Conservation (phyloP, 129 eudicot genomes). For the Lactuca saligna region DNA sequence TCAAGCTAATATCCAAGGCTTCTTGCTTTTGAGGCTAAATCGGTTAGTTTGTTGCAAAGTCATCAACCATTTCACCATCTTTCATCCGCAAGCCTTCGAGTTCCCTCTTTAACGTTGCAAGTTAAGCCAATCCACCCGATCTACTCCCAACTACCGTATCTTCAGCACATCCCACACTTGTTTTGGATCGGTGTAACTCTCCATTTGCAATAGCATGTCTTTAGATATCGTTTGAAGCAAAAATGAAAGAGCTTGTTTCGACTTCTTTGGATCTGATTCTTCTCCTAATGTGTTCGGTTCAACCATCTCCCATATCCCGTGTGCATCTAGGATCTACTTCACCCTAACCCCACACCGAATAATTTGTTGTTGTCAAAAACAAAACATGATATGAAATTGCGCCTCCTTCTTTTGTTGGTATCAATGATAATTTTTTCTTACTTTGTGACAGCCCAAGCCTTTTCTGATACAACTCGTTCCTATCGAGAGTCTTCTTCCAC, state of each 20-base stretch:
- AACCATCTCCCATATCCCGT: neutral
- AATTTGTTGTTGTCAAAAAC: no score
- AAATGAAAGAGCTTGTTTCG: neutral
- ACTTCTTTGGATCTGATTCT: neutral
- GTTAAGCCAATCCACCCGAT: neutral
- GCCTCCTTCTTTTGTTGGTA: no score
- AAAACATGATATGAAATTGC: no score
- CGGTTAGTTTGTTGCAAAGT: no score
- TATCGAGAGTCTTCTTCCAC: neutral
- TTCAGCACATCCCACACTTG: neutral
- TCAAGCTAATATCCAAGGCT: no score
- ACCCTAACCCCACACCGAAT: no score
- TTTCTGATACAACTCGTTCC: neutral
- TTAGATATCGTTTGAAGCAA: neutral
- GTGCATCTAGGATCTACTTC: neutral
- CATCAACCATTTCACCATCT: no score
- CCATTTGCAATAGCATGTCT: neutral
- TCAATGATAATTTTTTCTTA: no score
- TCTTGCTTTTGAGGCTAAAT: no score
- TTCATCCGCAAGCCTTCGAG: neutral
- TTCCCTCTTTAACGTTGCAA: neutral
- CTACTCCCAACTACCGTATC: neutral
- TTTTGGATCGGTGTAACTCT: neutral
- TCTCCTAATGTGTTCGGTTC: no score
- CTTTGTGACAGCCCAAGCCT: neutral